Evolutionary conservation across 179 eudicot species (phyloP).

Genomic region (Beta corolliflora): DNA sequence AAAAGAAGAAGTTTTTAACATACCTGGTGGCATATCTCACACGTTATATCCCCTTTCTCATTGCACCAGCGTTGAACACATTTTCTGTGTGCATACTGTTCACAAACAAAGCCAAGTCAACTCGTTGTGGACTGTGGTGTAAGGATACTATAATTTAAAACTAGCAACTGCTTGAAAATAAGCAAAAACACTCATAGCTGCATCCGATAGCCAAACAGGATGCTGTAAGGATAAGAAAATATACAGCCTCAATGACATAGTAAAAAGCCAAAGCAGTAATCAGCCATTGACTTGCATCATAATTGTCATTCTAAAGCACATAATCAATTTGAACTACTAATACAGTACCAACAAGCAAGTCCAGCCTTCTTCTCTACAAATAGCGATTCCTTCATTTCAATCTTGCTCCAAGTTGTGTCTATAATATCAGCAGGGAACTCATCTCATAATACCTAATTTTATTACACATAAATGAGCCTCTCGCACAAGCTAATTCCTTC

Average conservation of each 20-base stretch:
- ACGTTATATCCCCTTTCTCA: conserved; percentile 78
- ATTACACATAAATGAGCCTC: neutral
- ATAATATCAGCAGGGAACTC: neutral
- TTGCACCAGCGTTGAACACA: conserved; percentile 90
- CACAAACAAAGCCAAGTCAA: conserved; percentile 8
- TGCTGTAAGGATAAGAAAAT: neutral
- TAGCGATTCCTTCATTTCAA: neutral
- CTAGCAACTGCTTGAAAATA: too few species aligned
- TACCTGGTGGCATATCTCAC: conserved; percentile 88
- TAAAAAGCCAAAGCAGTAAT: neutral
- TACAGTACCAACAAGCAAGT: neutral
- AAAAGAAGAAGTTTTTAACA: neutral
- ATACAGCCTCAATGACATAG: neutral
- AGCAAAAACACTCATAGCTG: neutral
- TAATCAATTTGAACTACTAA: neutral
- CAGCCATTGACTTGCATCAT: neutral
- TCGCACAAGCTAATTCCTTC: neutral
- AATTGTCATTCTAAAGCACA: neutral
- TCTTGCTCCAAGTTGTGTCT: neutral
- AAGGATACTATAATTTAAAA: neutral
- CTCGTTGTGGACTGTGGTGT: neutral
- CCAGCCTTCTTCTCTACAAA: neutral
- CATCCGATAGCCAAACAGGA: neutral
- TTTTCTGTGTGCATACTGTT: conserved; percentile 81
- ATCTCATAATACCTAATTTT: neutral